A percentile compares a stretch with the other conserved stretches of the same genome.
phyloP scores from a whole-genome alignment of 1,284 basidiomycete genomes.

The Pseudozyma sp. region DNA sequence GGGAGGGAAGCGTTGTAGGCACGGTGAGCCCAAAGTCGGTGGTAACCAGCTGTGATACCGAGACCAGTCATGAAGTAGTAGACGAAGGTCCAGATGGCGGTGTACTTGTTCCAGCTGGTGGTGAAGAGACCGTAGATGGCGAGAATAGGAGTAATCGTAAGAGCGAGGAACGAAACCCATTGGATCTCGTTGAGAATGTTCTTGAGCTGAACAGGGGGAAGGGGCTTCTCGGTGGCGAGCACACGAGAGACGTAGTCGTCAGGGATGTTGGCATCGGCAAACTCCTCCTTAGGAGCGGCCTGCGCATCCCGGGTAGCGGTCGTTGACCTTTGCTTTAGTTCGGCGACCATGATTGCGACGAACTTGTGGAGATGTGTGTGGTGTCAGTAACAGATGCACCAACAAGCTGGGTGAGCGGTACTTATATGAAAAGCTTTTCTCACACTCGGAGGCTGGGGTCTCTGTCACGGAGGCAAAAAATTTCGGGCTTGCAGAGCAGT shows the following conservation, averaged over 20 bases:
- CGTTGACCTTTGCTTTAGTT: slow-evolving; percentile 48
- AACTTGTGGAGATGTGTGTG: not conserved
- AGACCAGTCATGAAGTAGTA: slow-evolving; percentile 68
- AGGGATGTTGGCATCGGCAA: slow-evolving; percentile 60
- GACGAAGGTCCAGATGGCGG: slow-evolving; percentile 51
- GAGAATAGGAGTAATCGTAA: slow-evolving; percentile 61
- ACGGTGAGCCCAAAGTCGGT: slow-evolving; percentile 67
- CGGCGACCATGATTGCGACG: slow-evolving; percentile 37
- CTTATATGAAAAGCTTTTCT: slow-evolving; percentile 8
- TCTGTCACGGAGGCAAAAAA: too few species aligned
- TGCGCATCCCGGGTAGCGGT: slow-evolving; percentile 41
- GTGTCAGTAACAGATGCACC: too few species aligned
- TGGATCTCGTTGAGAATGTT: slow-evolving; percentile 66
- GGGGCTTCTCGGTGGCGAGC: slow-evolving; percentile 54
- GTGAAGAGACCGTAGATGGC: slow-evolving; percentile 63
- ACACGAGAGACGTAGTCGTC: slow-evolving; percentile 63
- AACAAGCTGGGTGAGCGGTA: not conserved
- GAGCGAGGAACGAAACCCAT: slow-evolving; percentile 65
- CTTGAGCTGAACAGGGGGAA: slow-evolving; percentile 62
- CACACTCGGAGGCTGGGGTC: too few species aligned
- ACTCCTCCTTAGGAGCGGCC: slow-evolving; percentile 53
- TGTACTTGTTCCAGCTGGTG: slow-evolving; percentile 52
- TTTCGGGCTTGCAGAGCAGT: too few species aligned
- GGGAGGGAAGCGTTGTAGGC: slow-evolving; percentile 61
- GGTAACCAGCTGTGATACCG: slow-evolving; percentile 67